Evolutionary conservation across 495 filamentous ascomycete species (phyloP), one percentile per base, ranked within the genome.

Genomic region (Penicillium bialowiezense): DNA sequence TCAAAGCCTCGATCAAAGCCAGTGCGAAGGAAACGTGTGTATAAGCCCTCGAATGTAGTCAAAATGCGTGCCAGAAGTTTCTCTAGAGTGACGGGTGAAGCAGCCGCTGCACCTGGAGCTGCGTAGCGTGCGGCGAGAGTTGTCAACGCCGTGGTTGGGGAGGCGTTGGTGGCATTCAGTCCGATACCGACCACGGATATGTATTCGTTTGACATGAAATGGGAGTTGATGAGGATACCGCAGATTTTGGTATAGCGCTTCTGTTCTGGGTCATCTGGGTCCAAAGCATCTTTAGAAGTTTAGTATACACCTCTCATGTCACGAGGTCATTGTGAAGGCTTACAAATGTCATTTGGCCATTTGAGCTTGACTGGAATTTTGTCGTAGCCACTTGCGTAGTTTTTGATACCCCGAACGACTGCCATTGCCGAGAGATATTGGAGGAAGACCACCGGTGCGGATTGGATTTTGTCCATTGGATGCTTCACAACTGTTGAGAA

Each of bases 311-410:
- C 3, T 3, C n/a, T n/a, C n/a, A n/a, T n/a, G n/a, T n/a, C n/a
- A n/a, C n/a, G n/a, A n/a, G n/a, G n/a, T n/a, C n/a, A n/a, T n/a
- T n/a, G n/a, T n/a, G 15, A 14, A 15, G 18, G 13, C 64, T 33
- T 63, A 79, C 71, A 97, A 51, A 98, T 88, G 63, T 98, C 93
- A 53, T 98, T 98, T 7, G 93, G 93, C 93, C 93, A 98, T 68
- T 98, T 98, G 28, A 98, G 62, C 64, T 89, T 90, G 31, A 97
- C 81, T 7, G 88, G 89, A 24, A 96, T 52, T 1, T 79, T 69
- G 29, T 78, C 73, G 63, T 95, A 97, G 38, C 86, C 85, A 14
- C 68, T 65, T 42, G 79, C 90, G 61, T 97, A 98, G 20, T 74
- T 76, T 54, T 89, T 84, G 58, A 97, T 83, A 0, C 89, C 93